Conservation (phyloP, 1,284 basidiomycete species). For the Ustilago loliicola region DNA sequence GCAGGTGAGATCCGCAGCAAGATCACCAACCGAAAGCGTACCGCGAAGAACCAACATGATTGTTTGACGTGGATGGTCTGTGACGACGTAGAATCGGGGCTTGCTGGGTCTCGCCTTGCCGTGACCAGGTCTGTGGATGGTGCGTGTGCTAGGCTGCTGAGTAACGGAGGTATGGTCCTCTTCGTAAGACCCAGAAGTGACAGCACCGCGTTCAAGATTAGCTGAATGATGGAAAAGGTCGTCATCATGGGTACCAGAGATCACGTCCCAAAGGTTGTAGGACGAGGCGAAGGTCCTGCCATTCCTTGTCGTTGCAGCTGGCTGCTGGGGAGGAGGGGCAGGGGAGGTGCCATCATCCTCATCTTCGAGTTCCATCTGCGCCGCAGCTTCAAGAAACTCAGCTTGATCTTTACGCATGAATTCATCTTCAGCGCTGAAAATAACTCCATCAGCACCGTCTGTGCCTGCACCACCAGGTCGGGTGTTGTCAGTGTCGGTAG, state of each 20-base stretch:
- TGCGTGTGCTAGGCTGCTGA: neutral
- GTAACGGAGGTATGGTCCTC: slow-evolving; percentile 20
- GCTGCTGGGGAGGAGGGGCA: neutral
- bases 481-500: neutral
- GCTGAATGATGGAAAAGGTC: slow-evolving; percentile 62
- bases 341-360: slow-evolving; percentile 26
- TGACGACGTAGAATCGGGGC: slow-evolving; percentile 65
- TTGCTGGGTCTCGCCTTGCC: slow-evolving; percentile 44
- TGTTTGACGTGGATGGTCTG: slow-evolving; percentile 57
- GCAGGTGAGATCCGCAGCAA: slow-evolving; percentile 69
- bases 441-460: slow-evolving; percentile 11
- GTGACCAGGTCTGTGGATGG: slow-evolving; percentile 10
- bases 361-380: slow-evolving; percentile 55
- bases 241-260: slow-evolving; percentile 61
- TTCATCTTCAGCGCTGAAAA: slow-evolving; percentile 54
- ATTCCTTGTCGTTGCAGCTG: neutral
- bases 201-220: slow-evolving; percentile 50
- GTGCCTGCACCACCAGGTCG: neutral
- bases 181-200: slow-evolving; percentile 46
- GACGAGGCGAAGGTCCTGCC: slow-evolving; percentile 26
- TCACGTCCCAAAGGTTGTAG: slow-evolving; percentile 57
- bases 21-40: slow-evolving; percentile 65
- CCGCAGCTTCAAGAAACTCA: slow-evolving; percentile 54
- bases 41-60: slow-evolving; percentile 65
- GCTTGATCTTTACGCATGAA: slow-evolving; percentile 53